Evolutionary conservation across 2,329 filamentous ascomycete species (phyloP).

Genomic region (Venturiaceae sp.): DNA sequence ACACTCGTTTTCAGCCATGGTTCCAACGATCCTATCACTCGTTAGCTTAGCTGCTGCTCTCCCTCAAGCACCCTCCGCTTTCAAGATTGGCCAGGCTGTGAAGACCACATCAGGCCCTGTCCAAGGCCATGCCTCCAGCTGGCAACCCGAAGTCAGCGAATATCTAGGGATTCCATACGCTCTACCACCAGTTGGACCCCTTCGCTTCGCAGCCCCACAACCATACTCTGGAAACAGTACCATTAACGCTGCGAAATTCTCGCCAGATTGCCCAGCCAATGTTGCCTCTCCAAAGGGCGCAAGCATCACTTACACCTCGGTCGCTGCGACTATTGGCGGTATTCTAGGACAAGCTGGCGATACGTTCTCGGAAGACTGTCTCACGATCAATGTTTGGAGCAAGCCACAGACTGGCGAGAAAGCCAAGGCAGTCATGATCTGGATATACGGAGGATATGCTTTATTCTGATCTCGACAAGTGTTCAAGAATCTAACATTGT

Average conservation of each 20-base stretch:
- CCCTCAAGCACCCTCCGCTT: neutral
- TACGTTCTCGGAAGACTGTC: slow-evolving; percentile 3
- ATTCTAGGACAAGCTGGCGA: slow-evolving; percentile 11
- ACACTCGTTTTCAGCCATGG: neutral
- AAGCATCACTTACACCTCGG: neutral
- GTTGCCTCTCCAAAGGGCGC: neutral
- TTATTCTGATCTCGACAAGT: slow-evolving; percentile 19
- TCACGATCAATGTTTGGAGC: slow-evolving; percentile 8
- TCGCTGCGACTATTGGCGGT: neutral
- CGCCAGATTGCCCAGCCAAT: neutral
- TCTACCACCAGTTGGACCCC: slow-evolving; percentile 21
- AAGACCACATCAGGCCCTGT: slow-evolving; percentile 21
- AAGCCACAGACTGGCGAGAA: slow-evolving; percentile 6
- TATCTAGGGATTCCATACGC: slow-evolving; percentile 27
- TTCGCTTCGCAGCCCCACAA: slow-evolving; percentile 23
- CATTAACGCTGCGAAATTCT: slow-evolving; percentile 5
- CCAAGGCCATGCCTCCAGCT: slow-evolving; percentile 19
- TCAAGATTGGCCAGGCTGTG: slow-evolving; percentile 16
- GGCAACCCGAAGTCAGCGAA: slow-evolving; percentile 17
- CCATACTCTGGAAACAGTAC: slow-evolving; percentile 16
- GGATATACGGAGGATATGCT: slow-evolving; percentile 15
- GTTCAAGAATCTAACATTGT: too few species aligned
- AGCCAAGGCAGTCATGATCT: slow-evolving; percentile 1
- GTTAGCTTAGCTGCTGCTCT: neutral
- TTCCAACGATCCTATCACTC: neutral